A percentile compares a stretch with the other conserved stretches of the same genome.
Evolutionary conservation across 176 grass and related monocot species (phyloP).

Genomic region (Aegilops longissima): DNA sequence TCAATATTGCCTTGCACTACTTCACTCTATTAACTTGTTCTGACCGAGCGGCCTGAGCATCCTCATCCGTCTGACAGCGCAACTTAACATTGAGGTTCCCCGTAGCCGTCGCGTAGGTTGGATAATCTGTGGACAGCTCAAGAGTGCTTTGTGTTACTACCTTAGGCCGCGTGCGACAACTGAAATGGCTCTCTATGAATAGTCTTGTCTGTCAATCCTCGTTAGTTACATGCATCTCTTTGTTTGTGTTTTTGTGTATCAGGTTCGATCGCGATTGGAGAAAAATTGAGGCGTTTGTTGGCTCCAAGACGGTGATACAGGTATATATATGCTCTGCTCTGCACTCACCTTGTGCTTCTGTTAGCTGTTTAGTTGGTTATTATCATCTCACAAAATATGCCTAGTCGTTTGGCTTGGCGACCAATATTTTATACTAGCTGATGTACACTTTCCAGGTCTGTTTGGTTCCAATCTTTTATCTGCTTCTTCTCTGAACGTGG

Average conservation of each 20-base stretch:
- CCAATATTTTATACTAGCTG: not conserved
- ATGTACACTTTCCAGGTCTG: not conserved
- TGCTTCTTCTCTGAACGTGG: not conserved
- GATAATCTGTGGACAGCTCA: not conserved
- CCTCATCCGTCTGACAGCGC: accelerated
- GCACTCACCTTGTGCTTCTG: not conserved
- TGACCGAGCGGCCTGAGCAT: no score
- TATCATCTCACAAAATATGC: not conserved
- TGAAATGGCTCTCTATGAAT: not conserved
- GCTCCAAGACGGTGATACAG: slow-evolving; percentile 86
- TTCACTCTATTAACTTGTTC: no score
- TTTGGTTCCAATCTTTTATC: not conserved
- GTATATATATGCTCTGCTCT: slow-evolving; percentile 25
- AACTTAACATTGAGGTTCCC: not conserved
- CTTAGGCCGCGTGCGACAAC: not conserved
- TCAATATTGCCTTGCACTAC: no score
- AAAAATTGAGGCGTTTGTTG: slow-evolving; percentile 69
- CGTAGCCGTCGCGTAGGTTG: not conserved
- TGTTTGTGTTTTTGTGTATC: not conserved
- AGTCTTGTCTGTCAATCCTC: not conserved
- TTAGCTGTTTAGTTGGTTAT: not conserved
- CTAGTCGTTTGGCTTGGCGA: not conserved
- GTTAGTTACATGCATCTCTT: not conserved
- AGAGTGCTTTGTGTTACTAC: not conserved
- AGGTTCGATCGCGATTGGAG: slow-evolving; percentile 89